Conservation (phyloP, 2,329 filamentous ascomycete species). For the Sordariomycetes sp. region DNA sequence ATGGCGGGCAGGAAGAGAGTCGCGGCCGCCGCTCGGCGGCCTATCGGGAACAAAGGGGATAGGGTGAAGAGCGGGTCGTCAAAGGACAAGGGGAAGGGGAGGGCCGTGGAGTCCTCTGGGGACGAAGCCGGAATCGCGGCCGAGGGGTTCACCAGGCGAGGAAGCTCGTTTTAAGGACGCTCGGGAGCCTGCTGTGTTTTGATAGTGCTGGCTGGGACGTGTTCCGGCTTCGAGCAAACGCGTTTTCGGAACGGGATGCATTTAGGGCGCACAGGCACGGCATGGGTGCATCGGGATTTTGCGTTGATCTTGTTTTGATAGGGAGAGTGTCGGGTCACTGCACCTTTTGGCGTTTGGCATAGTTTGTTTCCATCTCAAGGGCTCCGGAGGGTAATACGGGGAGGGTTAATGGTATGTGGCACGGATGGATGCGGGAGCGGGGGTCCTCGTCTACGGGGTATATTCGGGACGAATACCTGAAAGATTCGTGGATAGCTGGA, state of each 20-base stretch:
- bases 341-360: background rate
- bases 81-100: constrained; percentile 26
- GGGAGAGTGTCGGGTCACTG: background rate
- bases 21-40: constrained; percentile 17
- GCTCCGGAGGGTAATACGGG: background rate
- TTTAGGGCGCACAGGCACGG: background rate
- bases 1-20: constrained; percentile 9
- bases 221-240: background rate
- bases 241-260: background rate
- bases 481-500: too few relatives aligned
- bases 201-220: background rate
- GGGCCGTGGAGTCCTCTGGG: constrained; percentile 35
- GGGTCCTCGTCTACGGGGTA: background rate
- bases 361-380: background rate
- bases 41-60: constrained; percentile 16
- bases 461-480: too few relatives aligned
- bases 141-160: constrained; percentile 18
- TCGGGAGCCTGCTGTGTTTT: background rate
- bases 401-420: background rate
- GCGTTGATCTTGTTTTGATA: background rate
- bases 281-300: background rate
- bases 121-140: constrained; percentile 17
- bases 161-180: constrained; percentile 23
- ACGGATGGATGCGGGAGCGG: background rate
- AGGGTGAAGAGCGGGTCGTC: background rate